Evolutionary conservation across 371 early-diverging fungal genomes (phyloP).

Genomic region (Syncephalis plumigaleata): DNA sequence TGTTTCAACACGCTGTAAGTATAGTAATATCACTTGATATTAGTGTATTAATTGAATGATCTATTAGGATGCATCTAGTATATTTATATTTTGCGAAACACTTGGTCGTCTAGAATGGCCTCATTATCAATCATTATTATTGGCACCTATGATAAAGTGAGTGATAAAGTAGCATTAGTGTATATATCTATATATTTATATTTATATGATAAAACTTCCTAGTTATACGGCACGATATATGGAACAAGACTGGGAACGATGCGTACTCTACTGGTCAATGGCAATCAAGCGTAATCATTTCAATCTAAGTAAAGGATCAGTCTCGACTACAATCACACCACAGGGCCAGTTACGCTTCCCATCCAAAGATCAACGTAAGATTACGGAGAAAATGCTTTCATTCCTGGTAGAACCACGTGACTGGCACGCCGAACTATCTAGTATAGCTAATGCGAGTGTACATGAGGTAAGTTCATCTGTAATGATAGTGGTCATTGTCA

Average conservation of each 20-base stretch:
- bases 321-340: background rate
- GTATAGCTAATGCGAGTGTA: too few species aligned
- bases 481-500: too few species aligned
- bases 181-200: background rate
- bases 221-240: too few species aligned
- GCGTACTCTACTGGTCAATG: too few species aligned
- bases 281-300: background rate
- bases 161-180: background rate
- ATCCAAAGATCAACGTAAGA: background rate
- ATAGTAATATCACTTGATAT: background rate
- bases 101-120: conserved; percentile 44
- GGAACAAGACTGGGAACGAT: too few species aligned
- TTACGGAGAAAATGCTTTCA: too few species aligned
- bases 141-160: conserved; percentile 42
- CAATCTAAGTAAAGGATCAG: background rate
- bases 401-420: too few species aligned
- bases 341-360: background rate
- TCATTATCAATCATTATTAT: conserved; percentile 43
- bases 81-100: conserved; percentile 43
- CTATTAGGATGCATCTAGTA: conserved; percentile 21
- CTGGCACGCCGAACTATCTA: too few species aligned
- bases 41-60: background rate
- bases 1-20: background rate
- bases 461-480: too few species aligned
- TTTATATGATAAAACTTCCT: too few species aligned